phyloP scores from a whole-genome alignment of 1,284 basidiomycete species.

The Cronartium quercuum region DNA sequence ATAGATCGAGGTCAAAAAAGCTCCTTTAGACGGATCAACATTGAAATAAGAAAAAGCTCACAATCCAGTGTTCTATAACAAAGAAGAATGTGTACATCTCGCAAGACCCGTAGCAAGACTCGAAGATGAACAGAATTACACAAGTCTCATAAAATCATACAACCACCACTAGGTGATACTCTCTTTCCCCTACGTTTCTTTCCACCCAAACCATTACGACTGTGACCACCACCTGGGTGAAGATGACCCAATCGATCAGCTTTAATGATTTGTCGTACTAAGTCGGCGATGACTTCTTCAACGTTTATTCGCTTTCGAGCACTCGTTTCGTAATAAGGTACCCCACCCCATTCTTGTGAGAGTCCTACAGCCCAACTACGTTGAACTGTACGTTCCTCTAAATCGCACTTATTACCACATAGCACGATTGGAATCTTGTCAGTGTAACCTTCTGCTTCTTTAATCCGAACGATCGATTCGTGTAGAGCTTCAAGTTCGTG shows the following conservation, averaged over 20 bases:
- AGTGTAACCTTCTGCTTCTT: slow-evolving; percentile 51
- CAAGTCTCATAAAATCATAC: slow-evolving; percentile 19
- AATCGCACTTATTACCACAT: slow-evolving; percentile 80
- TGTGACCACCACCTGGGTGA: background rate
- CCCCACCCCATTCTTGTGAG: slow-evolving; percentile 59
- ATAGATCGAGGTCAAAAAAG: no score
- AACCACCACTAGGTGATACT: slow-evolving; percentile 21
- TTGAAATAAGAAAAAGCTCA: background rate
- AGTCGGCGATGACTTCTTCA: slow-evolving; percentile 67
- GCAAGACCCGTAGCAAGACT: background rate
- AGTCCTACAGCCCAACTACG: slow-evolving; percentile 62
- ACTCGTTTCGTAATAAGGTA: slow-evolving; percentile 77
- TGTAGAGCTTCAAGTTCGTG: slow-evolving; percentile 69
- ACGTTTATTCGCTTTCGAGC: slow-evolving; percentile 75
- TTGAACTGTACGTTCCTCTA: slow-evolving; percentile 73
- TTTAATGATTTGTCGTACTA: slow-evolving; percentile 62
- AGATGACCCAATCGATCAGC: slow-evolving; percentile 33
- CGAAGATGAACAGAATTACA: slow-evolving; percentile 1
- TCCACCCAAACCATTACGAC: slow-evolving; percentile 14
- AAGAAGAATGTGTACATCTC: background rate
- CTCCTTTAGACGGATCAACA: no score
- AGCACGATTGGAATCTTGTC: slow-evolving; percentile 64
- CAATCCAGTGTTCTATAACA: background rate
- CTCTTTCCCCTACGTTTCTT: slow-evolving; percentile 24
- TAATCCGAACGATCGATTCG: slow-evolving; percentile 71